phyloP scores from a whole-genome alignment of 2,329 filamentous ascomycete genomes.

The Fusarium siculi region DNA sequence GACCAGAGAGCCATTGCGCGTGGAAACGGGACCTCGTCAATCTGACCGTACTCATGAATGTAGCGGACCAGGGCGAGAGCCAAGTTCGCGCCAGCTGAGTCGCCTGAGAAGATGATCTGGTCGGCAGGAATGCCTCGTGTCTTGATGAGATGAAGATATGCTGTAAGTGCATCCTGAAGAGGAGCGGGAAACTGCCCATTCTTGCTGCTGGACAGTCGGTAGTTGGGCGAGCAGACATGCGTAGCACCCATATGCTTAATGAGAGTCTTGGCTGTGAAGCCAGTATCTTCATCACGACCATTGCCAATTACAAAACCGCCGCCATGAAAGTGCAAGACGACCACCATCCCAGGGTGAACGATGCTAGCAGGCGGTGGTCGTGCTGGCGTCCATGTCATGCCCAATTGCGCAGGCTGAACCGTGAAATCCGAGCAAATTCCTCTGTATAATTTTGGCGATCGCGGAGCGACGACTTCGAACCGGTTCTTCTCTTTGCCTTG shows the following conservation, averaged over 20 bases:
- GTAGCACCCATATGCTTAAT: constrained; percentile 32
- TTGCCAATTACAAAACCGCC: constrained; percentile 36
- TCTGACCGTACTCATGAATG: constrained; percentile 26
- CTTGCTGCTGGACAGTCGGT: constrained; percentile 31
- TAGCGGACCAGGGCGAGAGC: constrained; percentile 32
- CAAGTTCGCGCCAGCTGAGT: constrained; percentile 35
- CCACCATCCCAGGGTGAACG: constrained; percentile 9
- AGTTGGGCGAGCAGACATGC: constrained; percentile 38
- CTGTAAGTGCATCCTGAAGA: constrained; percentile 35
- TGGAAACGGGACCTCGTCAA: constrained; percentile 25
- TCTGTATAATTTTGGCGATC: constrained; percentile 30
- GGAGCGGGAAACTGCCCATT: constrained; percentile 34
- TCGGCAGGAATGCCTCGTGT: constrained; percentile 19
- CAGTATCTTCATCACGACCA: constrained; percentile 37
- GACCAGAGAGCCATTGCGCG: constrained; percentile 35
- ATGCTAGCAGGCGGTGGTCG: constrained; percentile 22
- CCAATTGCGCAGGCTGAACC: constrained; percentile 17
- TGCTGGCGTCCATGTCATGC: constrained; percentile 38
- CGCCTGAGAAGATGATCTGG: constrained; percentile 31
- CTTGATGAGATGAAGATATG: constrained; percentile 21
- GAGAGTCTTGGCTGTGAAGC: constrained; percentile 20
- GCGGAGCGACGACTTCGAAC: constrained; percentile 26
- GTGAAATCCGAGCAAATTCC: constrained; percentile 9
- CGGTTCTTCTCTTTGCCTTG: constrained; percentile 29
- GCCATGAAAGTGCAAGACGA: constrained; percentile 35